Percentiles rank a stretch among this genome's conserved stretches.
phyloP scores from a whole-genome alignment of 805 yeast species.

The Metschnikowia lachancei region DNA sequence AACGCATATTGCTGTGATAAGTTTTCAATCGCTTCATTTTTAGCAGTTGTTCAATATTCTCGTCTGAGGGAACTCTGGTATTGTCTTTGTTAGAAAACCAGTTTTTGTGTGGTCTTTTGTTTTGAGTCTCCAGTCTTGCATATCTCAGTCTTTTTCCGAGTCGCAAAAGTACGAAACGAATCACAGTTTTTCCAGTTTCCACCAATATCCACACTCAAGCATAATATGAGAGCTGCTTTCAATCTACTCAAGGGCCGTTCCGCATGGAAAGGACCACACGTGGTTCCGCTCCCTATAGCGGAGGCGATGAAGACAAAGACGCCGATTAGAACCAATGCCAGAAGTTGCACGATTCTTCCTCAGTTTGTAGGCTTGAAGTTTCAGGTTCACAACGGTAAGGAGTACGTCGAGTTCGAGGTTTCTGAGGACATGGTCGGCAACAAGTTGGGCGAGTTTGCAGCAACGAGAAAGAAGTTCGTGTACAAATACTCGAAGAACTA shows the following conservation, averaged over 20 bases:
- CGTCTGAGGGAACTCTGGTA: no score
- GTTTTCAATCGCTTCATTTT: no score
- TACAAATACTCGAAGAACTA: slow-evolving; percentile 76
- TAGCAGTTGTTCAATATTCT: no score
- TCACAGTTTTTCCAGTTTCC: background rate
- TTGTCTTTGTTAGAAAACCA: no score
- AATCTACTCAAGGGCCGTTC: slow-evolving; percentile 33
- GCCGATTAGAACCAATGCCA: slow-evolving; percentile 93
- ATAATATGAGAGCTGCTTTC: slow-evolving; percentile 35
- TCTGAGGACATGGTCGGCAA: slow-evolving; percentile 96
- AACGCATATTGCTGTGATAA: no score
- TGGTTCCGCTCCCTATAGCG: slow-evolving; percentile 91
- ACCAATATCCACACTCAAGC: background rate
- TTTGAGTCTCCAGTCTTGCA: background rate
- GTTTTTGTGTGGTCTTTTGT: background rate
- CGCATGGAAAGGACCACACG: slow-evolving; percentile 73
- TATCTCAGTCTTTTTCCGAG: background rate
- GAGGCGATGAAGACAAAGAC: slow-evolving; percentile 76
- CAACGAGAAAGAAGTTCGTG: slow-evolving; percentile 84
- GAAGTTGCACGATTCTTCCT: slow-evolving; percentile 91
- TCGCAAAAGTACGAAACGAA: background rate
- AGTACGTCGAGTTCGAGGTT: slow-evolving; percentile 81
- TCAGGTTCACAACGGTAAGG: slow-evolving; percentile 95
- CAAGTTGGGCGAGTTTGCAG: slow-evolving; percentile 92
- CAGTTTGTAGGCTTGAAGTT: slow-evolving; percentile 93